These are phyloP conservation scores for Juglanconis sp. DNA, from an alignment of 2,329 filamentous ascomycete genomes.

Conservation along the genomic window DNA sequence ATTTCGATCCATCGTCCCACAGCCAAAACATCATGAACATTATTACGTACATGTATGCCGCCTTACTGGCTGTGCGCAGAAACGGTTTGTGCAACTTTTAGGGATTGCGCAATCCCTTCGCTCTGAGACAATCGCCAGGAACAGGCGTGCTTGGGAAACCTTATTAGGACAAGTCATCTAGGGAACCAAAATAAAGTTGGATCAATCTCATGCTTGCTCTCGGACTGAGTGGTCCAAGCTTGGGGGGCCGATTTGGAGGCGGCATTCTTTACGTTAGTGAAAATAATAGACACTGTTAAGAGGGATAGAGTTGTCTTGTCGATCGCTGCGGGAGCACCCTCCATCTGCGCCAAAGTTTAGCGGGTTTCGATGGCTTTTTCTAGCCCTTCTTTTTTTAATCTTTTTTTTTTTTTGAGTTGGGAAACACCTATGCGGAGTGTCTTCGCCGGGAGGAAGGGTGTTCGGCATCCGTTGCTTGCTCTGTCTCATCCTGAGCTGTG, in stretches of 20 bases:
- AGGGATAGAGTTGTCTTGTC: not conserved
- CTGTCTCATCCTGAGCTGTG: no score
- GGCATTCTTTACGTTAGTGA: not conserved
- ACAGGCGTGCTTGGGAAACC: not conserved
- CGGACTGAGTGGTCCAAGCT: not conserved
- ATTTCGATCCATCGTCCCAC: no score
- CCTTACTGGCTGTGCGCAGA: no score
- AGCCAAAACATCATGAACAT: no score
- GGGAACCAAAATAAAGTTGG: no score
- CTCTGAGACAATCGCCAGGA: not conserved
- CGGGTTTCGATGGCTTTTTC: not conserved
- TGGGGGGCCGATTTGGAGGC: no score
- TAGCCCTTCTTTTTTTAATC: not conserved
- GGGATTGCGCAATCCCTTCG: not conserved
- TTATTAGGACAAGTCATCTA: not conserved
- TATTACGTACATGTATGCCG: no score
- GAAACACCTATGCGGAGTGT: no score
- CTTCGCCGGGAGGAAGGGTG: no score
- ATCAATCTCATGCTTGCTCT: not conserved
- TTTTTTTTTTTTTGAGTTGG: not conserved
- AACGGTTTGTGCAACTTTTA: not conserved
- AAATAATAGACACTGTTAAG: not conserved
- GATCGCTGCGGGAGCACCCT: not conserved
- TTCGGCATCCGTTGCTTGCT: no score
- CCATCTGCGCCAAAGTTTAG: not conserved